Evolutionary conservation across 2,329 filamentous ascomycete genomes (phyloP), one percentile per base, ranked within the genome.

Genomic region (Fusarium sarcochroum): DNA sequence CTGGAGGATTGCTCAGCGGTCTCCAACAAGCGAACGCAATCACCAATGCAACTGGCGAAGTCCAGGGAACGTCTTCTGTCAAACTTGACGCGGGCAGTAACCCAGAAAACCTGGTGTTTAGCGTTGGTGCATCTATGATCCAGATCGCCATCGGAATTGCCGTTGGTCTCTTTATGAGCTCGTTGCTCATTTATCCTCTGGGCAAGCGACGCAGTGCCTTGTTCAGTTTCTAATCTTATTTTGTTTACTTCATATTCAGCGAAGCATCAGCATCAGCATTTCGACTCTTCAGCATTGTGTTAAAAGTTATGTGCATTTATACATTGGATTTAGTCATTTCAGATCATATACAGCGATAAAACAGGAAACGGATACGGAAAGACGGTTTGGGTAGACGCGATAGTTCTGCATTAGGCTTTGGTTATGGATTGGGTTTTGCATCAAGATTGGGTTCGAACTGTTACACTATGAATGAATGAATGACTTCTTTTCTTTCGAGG

Each of bases 121-220:
- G 80, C 23, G 81, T 84, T 13, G 83, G 82, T 14, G 82, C 80
- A 3, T 82, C 80, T 30, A 85, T 86, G 84, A 83, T 85, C 38
- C 82, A 86, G 71, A 84, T 85, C 57, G 84, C 84, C 15, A 84
- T 85, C 63, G 84, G 84, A 15, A 85, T 86, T 49, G 83, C 83
- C 7, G 81, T 85, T 13, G 84, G 84, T 4, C 74, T 86, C 8
- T 86, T 86, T 61, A 71, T 86, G 63, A 84, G 83, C 58, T 82
- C 83, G 3, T 72, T 86, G 32, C 71, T 85, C 21, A 76, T 86
- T 7, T 85, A 85, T 64, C 84, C 84, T 7, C 76, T 85, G 34
- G 83, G 83, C 38, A 85, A 85, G 73, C 79, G 83, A 42, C 80
- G 83, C 42, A 85, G 83, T 59, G 83, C 82, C 6, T 73, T 85